phyloP scores from a whole-genome alignment of 257 asterid genomes.

The Solanum habrochaites region DNA sequence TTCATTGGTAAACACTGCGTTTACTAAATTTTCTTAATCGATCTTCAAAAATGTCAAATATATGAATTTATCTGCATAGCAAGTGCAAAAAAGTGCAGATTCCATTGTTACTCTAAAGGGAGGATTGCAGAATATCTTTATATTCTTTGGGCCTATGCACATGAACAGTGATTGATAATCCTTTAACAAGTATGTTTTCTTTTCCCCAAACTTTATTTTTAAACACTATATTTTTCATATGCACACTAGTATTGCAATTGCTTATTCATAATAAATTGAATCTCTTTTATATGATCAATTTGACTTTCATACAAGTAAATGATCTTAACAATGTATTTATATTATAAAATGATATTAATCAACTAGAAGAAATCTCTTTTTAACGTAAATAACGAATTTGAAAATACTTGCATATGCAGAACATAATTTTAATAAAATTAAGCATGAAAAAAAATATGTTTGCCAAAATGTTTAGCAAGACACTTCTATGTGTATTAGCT shows the following conservation, averaged over 20 bases:
- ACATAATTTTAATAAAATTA: background rate
- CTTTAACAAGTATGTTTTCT: slow-evolving; percentile 28
- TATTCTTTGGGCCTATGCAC: slow-evolving; percentile 16
- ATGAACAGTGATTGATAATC: slow-evolving; percentile 37
- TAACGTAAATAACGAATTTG: background rate
- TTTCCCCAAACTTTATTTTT: background rate
- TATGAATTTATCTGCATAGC: slow-evolving; percentile 32
- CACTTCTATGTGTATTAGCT: slow-evolving; percentile 19
- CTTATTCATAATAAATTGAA: background rate
- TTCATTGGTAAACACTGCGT: slow-evolving; percentile 26
- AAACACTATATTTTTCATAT: background rate
- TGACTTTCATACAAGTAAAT: background rate
- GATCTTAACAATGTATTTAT: background rate
- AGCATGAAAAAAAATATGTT: slow-evolving; percentile 11
- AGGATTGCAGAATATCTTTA: slow-evolving; percentile 31
- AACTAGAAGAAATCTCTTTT: background rate
- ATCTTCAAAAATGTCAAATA: slow-evolving; percentile 17
- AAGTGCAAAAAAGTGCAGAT: slow-evolving; percentile 25
- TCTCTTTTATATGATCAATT: background rate
- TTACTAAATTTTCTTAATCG: slow-evolving; percentile 33
- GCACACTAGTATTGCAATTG: background rate
- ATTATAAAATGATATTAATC: background rate
- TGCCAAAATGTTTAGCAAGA: slow-evolving; percentile 24
- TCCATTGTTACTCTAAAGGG: slow-evolving; percentile 27
- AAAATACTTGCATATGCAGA: background rate